Evolutionary conservation across 768 basidiomycete species (phyloP).

Genomic region (Mrakia hoshinonis): DNA sequence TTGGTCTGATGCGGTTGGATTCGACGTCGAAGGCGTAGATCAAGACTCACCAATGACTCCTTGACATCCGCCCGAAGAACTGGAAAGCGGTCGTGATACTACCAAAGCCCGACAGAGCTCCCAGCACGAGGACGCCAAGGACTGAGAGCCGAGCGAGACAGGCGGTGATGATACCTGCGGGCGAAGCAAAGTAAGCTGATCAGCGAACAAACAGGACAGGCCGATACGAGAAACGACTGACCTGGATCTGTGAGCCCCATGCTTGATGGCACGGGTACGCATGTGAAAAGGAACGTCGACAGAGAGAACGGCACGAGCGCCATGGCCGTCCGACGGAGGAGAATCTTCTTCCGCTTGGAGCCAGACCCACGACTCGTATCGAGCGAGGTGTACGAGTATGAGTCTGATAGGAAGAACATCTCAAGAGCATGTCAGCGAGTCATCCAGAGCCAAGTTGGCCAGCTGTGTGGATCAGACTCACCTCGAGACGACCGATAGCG

Average conservation of each 20-base stretch:
- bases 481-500: constrained; percentile 30
- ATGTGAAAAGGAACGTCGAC: constrained; percentile 35
- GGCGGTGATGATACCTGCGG: constrained; percentile 45
- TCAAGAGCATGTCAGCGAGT: not conserved
- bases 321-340: constrained; percentile 40
- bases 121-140: constrained; percentile 69
- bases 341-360: not conserved
- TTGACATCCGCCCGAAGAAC: constrained; percentile 15
- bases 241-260: constrained; percentile 14
- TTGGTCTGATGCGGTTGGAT: no score
- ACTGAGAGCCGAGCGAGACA: constrained; percentile 60
- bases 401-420: not conserved
- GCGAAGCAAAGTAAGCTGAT: no score
- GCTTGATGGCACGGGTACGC: constrained; percentile 12
- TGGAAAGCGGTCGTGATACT: constrained; percentile 18
- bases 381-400: not conserved
- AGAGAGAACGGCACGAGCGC: constrained; percentile 62
- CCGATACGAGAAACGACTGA: not conserved
- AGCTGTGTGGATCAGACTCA: not conserved
- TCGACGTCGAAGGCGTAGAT: no score
- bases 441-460: not conserved
- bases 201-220: constrained; percentile 35
- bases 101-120: constrained; percentile 57
- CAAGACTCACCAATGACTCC: constrained; percentile 15
- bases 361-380: not conserved